Conservation (phyloP, 75 land plant genomes). For the Picea sitchensis region DNA sequence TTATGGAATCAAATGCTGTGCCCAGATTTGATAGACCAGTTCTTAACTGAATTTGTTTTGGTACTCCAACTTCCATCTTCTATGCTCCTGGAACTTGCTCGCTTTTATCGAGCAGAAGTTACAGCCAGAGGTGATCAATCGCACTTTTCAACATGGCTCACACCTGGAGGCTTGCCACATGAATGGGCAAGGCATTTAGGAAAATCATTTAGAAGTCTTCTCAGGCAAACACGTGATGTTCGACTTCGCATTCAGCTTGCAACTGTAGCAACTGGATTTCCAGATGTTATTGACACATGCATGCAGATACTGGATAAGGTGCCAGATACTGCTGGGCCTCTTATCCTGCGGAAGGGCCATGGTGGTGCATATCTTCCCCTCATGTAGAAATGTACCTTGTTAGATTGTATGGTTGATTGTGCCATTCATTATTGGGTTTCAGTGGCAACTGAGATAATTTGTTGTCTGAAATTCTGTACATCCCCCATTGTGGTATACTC, state of each 20-base stretch:
- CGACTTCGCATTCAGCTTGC: slow-evolving; percentile 74
- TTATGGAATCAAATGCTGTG: slow-evolving; percentile 92
- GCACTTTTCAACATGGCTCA: slow-evolving; percentile 86
- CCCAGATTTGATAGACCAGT: slow-evolving; percentile 77
- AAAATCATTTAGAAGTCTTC: slow-evolving; percentile 78
- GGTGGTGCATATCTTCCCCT: slow-evolving; percentile 94
- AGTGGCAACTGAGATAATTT: neutral
- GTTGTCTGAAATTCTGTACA: neutral
- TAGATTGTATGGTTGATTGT: slow-evolving; percentile 1
- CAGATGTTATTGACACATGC: slow-evolving; percentile 73
- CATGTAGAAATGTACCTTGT: slow-evolving; percentile 43
- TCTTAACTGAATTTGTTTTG: slow-evolving; percentile 83
- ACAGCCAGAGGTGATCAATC: slow-evolving; percentile 82
- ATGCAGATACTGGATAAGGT: slow-evolving; percentile 70
- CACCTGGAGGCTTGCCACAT: slow-evolving; percentile 78
- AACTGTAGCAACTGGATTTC: slow-evolving; percentile 75
- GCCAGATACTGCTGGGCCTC: slow-evolving; percentile 91
- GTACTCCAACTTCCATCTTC: slow-evolving; percentile 77
- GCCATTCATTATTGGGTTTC: neutral
- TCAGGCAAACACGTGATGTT: slow-evolving; percentile 77
- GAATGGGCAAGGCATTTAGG: slow-evolving; percentile 71
- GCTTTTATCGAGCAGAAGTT: slow-evolving; percentile 78
- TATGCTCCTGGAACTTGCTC: slow-evolving; percentile 82
- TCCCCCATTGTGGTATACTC: neutral
- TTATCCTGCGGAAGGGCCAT: slow-evolving; percentile 83